A percentile compares a stretch with the other conserved stretches of the same genome.
These are phyloP conservation scores for Alternaria angustiovoidea DNA, from an alignment of 2,329 filamentous ascomycete species.

Conservation along the genomic window DNA sequence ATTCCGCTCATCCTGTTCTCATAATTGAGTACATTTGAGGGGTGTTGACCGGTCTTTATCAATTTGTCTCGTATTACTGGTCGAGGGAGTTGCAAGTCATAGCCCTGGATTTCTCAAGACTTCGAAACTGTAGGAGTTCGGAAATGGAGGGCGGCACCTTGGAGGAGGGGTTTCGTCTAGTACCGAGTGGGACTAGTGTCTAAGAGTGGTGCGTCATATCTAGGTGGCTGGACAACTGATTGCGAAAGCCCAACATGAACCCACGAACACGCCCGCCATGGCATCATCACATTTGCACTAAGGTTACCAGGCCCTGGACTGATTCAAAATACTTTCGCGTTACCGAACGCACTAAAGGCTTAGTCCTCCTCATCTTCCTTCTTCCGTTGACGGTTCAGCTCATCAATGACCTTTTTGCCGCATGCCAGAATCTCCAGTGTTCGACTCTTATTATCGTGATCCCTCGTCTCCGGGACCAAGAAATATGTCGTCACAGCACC, in stretches of 20 bases:
- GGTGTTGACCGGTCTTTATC: background rate
- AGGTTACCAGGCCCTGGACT: background rate
- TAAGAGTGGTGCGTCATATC: background rate
- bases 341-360: background rate
- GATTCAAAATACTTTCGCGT: background rate
- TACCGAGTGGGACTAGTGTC: background rate
- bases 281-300: background rate
- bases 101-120: background rate
- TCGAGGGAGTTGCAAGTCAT: background rate
- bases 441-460: conserved; percentile 43
- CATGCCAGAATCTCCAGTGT: conserved; percentile 44
- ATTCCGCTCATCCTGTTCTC: background rate
- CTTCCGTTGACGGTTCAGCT: conserved; percentile 37
- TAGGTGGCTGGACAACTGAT: background rate
- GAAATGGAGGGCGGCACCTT: background rate
- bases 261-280: background rate
- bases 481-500: conserved; percentile 45
- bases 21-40: background rate
- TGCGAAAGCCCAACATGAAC: background rate
- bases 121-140: background rate
- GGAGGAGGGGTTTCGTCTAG: background rate
- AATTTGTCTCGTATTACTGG: background rate
- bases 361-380: conserved; percentile 34
- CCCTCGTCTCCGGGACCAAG: conserved; percentile 44
- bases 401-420: conserved; percentile 43